Evolutionary conservation across 306 rosid genomes (phyloP).

Genomic region (Casuarina glauca): DNA sequence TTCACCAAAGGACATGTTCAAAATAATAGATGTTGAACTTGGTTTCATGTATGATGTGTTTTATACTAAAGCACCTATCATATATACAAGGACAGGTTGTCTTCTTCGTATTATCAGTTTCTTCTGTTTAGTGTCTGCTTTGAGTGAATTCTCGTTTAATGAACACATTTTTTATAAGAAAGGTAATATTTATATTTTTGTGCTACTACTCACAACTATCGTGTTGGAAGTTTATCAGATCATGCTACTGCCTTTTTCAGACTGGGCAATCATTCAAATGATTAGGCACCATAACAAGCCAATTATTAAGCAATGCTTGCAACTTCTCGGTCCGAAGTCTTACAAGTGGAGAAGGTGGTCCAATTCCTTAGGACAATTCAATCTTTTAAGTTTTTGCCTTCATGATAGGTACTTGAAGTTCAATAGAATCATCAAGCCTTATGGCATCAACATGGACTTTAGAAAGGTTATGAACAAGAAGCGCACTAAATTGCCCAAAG

Average conservation of each 20-base stretch:
- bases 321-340: conserved; percentile 40
- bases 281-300: conserved; percentile 43
- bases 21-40: conserved; percentile 54
- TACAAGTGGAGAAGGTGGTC: conserved; percentile 65
- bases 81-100: conserved; percentile 54
- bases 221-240: conserved; percentile 60
- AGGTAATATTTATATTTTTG: conserved; percentile 36
- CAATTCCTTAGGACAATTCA: conserved; percentile 57
- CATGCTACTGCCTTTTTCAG: conserved; percentile 48
- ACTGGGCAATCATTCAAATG: conserved; percentile 60
- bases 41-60: conserved; percentile 72
- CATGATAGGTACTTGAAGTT: conserved; percentile 41
- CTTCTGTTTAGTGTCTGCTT: conserved; percentile 33
- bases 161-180: conserved; percentile 19
- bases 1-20: conserved; percentile 41
- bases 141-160: conserved; percentile 36
- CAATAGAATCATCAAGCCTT: conserved; percentile 31
- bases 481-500: conserved; percentile 25
- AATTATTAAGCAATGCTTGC: conserved; percentile 33
- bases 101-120: conserved; percentile 49
- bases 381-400: conserved; percentile 51
- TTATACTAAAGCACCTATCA: conserved; percentile 59
- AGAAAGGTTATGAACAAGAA: conserved; percentile 33
- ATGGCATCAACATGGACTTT: conserved; percentile 31
- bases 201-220: conserved; percentile 45